Base-by-base conservation (phyloP, 2,329 filamentous ascomycete species). In the Neocucurbitaria cava region DNA sequence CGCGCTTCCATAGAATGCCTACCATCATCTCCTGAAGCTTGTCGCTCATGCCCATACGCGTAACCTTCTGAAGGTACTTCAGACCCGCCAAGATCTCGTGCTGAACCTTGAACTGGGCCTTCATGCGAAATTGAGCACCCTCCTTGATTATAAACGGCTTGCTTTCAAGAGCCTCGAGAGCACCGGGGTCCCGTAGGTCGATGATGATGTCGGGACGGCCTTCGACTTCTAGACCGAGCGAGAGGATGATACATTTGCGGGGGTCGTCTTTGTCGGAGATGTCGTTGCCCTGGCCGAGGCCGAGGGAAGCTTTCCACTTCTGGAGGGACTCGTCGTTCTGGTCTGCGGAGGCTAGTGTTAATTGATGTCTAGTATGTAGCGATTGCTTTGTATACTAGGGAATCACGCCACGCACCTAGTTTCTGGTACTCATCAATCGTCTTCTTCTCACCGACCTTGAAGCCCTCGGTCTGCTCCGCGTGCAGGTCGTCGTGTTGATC, bases 21-120 rank as follows among this genome's bases (percentile, higher is more conserved):
- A 95, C 92, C 85, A 99, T 90, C 95, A 99, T 99, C 82, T 98
- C 94, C 69, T 96, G 90, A 72, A 95, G 90, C 86, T 97, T 99
- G 82, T 89, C 91, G 58, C 86, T 87, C 75, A 98, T 84, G 49
- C 91, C 90, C 83, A 92, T 92, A 68, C 93, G 85, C 85, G 95
- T 96, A 59, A 97, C 90, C 36, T 92, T 85, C 81, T 99, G 95
- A 53, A 99, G 86, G 77, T 98, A 99, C 81, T 97, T 96, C 74
- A 99, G 81, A 41, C 95, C 95, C 68, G 91, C 95, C 50, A 98
- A 85, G 64, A 99, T 94, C 79, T 98, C 90, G 77, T 97, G 92
- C 83, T 99, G 92, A 41, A 99, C 95, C 81, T 93, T 90, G 85
- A 98, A 99, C 59, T 87, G 86, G 54, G 90, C 93, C 76, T 90